Evolutionary conservation across 2,329 filamentous ascomycete species (phyloP).

Genomic region (Colletotrichum nymphaeae): DNA sequence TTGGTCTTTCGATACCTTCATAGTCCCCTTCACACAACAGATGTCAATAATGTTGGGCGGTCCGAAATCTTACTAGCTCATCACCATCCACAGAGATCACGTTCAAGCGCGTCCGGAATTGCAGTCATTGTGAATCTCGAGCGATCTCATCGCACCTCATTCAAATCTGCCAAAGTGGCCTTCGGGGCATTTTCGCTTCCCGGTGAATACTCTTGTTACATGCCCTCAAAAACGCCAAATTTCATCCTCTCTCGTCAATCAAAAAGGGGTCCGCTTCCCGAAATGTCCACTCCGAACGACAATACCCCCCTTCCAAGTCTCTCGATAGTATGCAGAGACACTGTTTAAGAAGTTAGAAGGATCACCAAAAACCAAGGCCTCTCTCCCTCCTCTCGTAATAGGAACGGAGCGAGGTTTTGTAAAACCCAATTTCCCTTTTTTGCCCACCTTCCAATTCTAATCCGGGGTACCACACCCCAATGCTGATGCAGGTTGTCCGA

Average conservation of each 20-base stretch:
- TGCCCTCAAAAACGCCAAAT: slow-evolving; percentile 17
- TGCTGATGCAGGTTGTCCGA: slow-evolving; percentile 21
- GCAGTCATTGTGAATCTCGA: background rate
- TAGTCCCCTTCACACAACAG: background rate
- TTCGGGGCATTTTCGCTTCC: slow-evolving; percentile 16
- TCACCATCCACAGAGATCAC: background rate
- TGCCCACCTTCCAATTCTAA: background rate
- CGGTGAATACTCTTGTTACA: slow-evolving; percentile 24
- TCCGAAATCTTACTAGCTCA: background rate
- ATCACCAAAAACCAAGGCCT: background rate
- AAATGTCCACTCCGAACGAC: background rate
- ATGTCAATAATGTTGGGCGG: background rate
- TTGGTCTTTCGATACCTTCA: background rate
- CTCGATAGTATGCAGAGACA: background rate
- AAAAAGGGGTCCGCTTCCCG: background rate
- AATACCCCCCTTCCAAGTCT: background rate
- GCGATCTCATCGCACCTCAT: slow-evolving; percentile 9
- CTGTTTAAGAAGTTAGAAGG: background rate
- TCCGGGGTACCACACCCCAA: background rate
- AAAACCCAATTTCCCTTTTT: background rate
- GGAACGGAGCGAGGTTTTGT: background rate
- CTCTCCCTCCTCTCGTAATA: background rate
- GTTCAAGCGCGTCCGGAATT: background rate
- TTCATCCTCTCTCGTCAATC: background rate
- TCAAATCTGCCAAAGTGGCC: slow-evolving; percentile 15